phyloP scores from a whole-genome alignment of 768 basidiomycete species.

The Boletus pseudo-olivaceus region DNA sequence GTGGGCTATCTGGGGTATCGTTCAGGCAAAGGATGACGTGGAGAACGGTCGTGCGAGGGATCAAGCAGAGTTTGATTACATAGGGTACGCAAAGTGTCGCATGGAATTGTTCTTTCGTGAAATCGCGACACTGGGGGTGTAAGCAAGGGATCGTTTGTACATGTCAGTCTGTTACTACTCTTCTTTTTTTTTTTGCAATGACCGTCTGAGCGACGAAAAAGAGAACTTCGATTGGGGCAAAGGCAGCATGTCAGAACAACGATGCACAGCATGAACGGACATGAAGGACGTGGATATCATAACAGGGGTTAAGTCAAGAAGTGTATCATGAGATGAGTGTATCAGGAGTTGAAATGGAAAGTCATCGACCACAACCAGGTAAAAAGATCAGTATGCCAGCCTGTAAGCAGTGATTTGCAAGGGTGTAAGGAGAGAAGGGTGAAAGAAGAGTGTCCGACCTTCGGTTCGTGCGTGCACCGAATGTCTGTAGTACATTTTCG shows the following conservation, averaged over 20 bases:
- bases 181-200: not conserved
- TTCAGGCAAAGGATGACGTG: constrained; percentile 80
- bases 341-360: constrained; percentile 23
- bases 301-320: constrained; percentile 36
- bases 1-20: constrained; percentile 95
- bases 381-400: constrained; percentile 5
- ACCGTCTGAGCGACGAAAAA: constrained; percentile 17
- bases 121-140: constrained; percentile 43
- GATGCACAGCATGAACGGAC: constrained; percentile 25
- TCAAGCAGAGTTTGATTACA: constrained; percentile 85
- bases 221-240: constrained; percentile 42
- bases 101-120: constrained; percentile 62
- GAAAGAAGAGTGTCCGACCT: constrained; percentile 41
- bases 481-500: constrained; percentile 5
- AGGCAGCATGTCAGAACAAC: constrained; percentile 35
- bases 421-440: constrained; percentile 4
- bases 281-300: constrained; percentile 42
- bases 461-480: constrained; percentile 15
- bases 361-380: constrained; percentile 10
- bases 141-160: constrained; percentile 1
- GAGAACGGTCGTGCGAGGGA: constrained; percentile 43
- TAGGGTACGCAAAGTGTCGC: constrained; percentile 72
- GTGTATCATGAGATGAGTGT: constrained; percentile 30
- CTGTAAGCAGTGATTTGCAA: constrained; percentile 7
- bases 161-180: not conserved